Evolutionary conservation across 257 asterid genomes (phyloP).

Genomic region (Knoxia roxburghii): DNA sequence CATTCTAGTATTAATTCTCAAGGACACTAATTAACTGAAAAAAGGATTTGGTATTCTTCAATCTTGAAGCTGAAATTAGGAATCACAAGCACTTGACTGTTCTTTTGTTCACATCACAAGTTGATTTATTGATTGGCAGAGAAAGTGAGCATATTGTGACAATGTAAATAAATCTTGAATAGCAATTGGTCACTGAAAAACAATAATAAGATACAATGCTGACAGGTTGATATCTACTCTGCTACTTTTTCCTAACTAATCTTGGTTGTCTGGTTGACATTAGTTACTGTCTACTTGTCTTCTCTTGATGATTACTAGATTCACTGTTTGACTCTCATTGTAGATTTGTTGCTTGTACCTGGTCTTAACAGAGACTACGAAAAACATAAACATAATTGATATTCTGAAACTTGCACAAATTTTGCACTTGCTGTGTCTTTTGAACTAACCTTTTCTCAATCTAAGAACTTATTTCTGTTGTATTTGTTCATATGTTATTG

Average conservation of each 20-base stretch:
- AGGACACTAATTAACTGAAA: neutral
- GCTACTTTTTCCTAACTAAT: neutral
- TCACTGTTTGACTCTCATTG: no score
- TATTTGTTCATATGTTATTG: neutral
- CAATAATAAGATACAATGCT: no score
- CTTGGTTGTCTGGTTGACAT: neutral
- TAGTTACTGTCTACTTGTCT: neutral
- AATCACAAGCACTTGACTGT: no score
- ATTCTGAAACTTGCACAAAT: neutral
- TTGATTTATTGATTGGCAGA: no score
- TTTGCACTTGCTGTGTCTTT: slow-evolving; percentile 1
- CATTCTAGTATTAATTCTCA: slow-evolving; percentile 2
- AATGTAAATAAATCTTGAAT: no score
- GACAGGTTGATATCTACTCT: no score
- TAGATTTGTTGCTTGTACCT: neutral
- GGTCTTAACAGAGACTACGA: neutral
- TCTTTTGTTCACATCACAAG: no score
- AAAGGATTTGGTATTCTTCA: no score
- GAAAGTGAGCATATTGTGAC: no score
- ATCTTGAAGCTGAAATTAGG: no score
- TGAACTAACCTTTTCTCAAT: no score
- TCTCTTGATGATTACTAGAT: neutral
- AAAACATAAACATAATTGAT: neutral
- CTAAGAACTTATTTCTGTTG: neutral
- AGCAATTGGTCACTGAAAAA: no score